Base-by-base conservation (phyloP, 768 basidiomycete species). In the Leccinum obscurum region DNA sequence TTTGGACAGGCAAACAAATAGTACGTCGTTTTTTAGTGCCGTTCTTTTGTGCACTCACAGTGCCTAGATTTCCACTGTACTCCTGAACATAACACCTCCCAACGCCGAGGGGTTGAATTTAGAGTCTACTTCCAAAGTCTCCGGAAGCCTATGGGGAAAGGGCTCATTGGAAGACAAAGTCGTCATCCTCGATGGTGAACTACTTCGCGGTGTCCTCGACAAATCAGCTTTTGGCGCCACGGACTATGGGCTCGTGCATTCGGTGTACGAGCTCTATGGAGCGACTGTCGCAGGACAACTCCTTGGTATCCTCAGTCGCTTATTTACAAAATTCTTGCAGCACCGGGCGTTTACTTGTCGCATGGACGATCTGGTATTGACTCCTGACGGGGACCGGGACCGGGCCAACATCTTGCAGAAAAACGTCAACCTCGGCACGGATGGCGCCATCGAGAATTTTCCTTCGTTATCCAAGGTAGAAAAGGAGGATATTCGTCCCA, bases 1-100 rank as follows among this genome's bases (percentile, higher is more conserved):
- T 96, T 52, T 99, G 97, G 97, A 98, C 96, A 0, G 97, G 97
- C 50, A 99, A 99, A 71, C 97, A 99, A 75, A 87, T 98, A 50
- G 93, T 96, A 68, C 75, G 88, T 52, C 32, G 22, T 50, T 59
- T n/a, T n/a, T 48, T 53, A 3, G 8, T 20, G 20, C 9, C 39
- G 22, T 24, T 35, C 37, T 37, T n/a, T 26, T 11, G 17, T 55
- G 41, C 30, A 44, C 60, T 58, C 55, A 65, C 48, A 8, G 35
- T 50, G 39, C 30, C 11, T 60, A 96, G 95, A 92, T 99, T 58
- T 97, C 95, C 1, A 99, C 97, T 0, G 83, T 99, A 49, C 79
- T 99, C 62, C 83, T 86, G 68, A 99, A 99, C 71, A 87, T 98
- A 63, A 96, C 92, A 4, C 96, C 97, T 7, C 73, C 73, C 48